phyloP scores from a whole-genome alignment of 2,329 filamentous ascomycete species.

The Calycina herbarum region DNA sequence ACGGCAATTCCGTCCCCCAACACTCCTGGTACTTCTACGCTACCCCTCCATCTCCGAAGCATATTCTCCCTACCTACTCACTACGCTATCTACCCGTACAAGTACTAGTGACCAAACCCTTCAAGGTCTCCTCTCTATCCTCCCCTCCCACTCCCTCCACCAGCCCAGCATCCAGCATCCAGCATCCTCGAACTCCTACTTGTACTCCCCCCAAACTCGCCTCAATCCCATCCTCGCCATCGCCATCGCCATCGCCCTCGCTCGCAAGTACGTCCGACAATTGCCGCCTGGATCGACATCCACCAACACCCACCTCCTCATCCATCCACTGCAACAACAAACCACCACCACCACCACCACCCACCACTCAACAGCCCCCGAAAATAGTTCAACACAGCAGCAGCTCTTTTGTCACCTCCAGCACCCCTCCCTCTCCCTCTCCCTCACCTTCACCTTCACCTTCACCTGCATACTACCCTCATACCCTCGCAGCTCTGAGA shows the following conservation, averaged over 20 bases:
- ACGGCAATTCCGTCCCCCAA: not conserved
- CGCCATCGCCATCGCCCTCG: no score
- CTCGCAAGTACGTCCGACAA: not conserved
- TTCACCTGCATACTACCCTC: not conserved
- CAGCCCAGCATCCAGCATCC: no score
- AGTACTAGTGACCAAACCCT: not conserved
- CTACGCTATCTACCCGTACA: constrained; percentile 1
- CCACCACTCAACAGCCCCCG: not conserved
- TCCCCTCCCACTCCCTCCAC: not conserved
- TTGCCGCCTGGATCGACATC: constrained; percentile 9
- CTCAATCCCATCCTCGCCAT: not conserved
- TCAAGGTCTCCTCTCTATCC: not conserved
- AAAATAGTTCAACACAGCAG: not conserved
- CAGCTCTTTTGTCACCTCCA: not conserved
- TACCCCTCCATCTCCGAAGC: not conserved
- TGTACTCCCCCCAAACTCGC: not conserved
- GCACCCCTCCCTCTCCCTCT: not conserved
- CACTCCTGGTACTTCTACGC: not conserved
- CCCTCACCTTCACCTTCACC: not conserved
- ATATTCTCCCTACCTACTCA: not conserved
- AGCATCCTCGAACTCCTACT: no score
- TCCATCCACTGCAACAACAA: not conserved
- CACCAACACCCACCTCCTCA: not conserved
- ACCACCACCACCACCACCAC: not conserved
- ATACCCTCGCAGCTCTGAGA: no score